These are phyloP conservation scores for Calophaca sinica DNA, from an alignment of 306 rosid genomes.

Conservation along the genomic window DNA sequence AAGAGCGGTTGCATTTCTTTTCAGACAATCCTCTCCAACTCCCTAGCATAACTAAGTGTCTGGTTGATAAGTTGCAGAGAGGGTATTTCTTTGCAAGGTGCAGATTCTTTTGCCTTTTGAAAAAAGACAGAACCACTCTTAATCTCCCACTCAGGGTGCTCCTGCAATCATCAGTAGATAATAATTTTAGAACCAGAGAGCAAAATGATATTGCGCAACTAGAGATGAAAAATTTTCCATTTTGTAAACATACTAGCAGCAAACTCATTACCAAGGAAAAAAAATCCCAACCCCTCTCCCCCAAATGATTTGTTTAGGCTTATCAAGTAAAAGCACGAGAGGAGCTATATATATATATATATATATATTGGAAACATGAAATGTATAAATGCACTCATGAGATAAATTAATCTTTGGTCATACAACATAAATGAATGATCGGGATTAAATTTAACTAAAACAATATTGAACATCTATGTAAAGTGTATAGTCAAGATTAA, in stretches of 20 bases:
- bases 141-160: constrained; percentile 93
- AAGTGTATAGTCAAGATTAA: constrained; percentile 1
- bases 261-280: neutral
- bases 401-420: neutral
- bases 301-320: neutral
- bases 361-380: neutral
- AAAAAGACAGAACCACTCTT: constrained; percentile 66
- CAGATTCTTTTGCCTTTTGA: constrained; percentile 89
- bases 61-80: constrained; percentile 97
- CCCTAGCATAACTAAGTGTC: constrained; percentile 97
- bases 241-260: neutral
- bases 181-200: constrained; percentile 26
- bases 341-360: too few species aligned
- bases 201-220: neutral
- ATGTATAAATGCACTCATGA: neutral
- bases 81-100: constrained; percentile 98
- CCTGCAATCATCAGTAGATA: constrained; percentile 56
- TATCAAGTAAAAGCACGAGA: neutral
- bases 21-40: constrained; percentile 98
- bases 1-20: constrained; percentile 39
- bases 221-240: neutral
- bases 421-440: neutral
- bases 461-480: neutral
- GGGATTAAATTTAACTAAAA: neutral
- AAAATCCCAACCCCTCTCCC: neutral